Evolutionary conservation across 768 basidiomycete species (phyloP).

Genomic region (Auricularia heimuer): DNA sequence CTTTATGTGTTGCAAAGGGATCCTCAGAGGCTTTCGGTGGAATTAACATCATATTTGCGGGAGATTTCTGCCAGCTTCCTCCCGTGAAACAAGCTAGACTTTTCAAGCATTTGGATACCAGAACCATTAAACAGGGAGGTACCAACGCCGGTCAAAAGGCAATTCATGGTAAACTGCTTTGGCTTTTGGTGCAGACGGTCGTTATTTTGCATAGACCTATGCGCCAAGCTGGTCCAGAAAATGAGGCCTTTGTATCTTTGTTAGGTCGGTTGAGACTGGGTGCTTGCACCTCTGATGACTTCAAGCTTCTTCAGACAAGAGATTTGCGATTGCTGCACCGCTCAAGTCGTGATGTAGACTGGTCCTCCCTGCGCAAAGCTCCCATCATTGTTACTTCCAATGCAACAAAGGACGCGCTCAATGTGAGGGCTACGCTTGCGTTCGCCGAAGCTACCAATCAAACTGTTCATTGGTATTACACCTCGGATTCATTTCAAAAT

Average conservation of each 20-base stretch:
- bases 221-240: conserved; percentile 19
- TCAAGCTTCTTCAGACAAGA: conserved; percentile 12
- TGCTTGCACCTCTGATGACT: conserved; percentile 13
- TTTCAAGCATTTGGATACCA: not conserved
- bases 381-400: conserved; percentile 31
- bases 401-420: conserved; percentile 16
- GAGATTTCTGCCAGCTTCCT: not conserved
- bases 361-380: conserved; percentile 14
- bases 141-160: conserved; percentile 9
- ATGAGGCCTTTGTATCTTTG: conserved; percentile 14
- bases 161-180: conserved; percentile 24
- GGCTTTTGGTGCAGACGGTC: conserved; percentile 23
- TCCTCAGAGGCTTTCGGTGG: conserved; percentile 3
- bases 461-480: not conserved
- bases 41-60: conserved; percentile 10
- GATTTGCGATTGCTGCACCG: conserved; percentile 4
- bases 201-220: conserved; percentile 19
- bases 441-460: not conserved
- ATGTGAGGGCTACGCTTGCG: not conserved
- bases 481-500: not conserved
- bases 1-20: conserved; percentile 4
- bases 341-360: conserved; percentile 9
- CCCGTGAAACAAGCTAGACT: not conserved
- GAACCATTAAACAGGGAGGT: not conserved
- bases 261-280: not conserved